A percentile compares a stretch with the other conserved stretches of the same genome.
phyloP scores from a whole-genome alignment of 441 rosid genomes.

The Gossypium schwendimanii region DNA sequence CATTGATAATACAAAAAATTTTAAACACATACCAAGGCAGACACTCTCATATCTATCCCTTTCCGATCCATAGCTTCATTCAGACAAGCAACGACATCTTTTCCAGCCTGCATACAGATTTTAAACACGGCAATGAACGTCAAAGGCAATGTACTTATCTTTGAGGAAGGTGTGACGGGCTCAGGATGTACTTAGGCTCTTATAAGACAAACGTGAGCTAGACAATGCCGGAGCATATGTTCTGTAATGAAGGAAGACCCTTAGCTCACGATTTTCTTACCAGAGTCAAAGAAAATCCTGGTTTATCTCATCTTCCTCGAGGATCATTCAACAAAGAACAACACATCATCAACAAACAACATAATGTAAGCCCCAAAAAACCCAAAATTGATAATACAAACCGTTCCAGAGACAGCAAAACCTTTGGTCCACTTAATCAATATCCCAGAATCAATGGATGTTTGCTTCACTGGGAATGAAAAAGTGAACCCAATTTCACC shows the following conservation, averaged over 20 bases:
- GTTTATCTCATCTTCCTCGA: background rate
- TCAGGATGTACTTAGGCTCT: background rate
- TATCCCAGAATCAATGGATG: constrained; percentile 71
- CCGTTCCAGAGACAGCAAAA: constrained; percentile 84
- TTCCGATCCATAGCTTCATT: constrained; percentile 75
- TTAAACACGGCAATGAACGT: background rate
- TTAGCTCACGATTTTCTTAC: background rate
- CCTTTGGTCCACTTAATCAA: constrained; percentile 87
- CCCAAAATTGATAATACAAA: constrained; percentile 20
- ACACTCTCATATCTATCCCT: constrained; percentile 67
- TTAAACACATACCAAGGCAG: constrained; percentile 53
- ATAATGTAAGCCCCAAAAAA: background rate
- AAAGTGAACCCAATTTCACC: constrained; percentile 86
- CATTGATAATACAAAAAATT: background rate
- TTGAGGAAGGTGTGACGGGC: background rate
- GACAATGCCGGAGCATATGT: background rate
- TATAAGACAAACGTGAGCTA: background rate
- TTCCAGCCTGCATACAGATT: constrained; percentile 49
- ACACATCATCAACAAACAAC: background rate
- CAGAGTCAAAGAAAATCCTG: no score
- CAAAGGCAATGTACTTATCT: background rate
- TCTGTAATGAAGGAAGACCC: background rate
- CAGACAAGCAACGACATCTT: constrained; percentile 74
- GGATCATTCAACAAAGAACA: background rate
- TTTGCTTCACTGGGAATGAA: constrained; percentile 80